These are phyloP conservation scores for Perilla frutescens DNA, from an alignment of 257 asterid genomes.

Conservation along the genomic window DNA sequence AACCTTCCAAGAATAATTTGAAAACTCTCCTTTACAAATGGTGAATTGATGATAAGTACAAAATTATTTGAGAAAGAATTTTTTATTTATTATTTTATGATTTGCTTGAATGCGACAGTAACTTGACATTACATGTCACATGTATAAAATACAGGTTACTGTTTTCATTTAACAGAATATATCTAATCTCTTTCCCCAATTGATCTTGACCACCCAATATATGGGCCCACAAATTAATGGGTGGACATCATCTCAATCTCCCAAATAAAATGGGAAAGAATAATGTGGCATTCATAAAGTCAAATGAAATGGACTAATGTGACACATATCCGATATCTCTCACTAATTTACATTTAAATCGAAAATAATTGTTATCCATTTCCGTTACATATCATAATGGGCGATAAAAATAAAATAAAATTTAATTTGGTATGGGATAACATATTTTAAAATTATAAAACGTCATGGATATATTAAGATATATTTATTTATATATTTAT, in stretches of 20 bases:
- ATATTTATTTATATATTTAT: background rate
- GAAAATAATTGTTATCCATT: background rate
- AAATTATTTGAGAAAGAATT: background rate
- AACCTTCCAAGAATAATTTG: too few species aligned
- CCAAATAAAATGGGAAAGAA: conserved; percentile 32
- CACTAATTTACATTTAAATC: conserved; percentile 2
- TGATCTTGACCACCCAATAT: conserved; percentile 34
- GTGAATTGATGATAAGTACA: too few species aligned
- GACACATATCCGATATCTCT: background rate
- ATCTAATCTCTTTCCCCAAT: background rate
- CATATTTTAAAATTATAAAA: too few species aligned
- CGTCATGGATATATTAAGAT: background rate
- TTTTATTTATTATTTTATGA: background rate
- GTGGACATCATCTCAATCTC: conserved; percentile 26
- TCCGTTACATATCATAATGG: background rate
- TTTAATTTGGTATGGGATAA: background rate
- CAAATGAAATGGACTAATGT: conserved; percentile 36
- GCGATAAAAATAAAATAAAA: background rate
- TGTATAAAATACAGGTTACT: background rate
- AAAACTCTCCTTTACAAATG: too few species aligned
- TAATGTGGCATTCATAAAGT: conserved; percentile 28
- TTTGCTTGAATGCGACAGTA: background rate
- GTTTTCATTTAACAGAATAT: conserved; percentile 33
- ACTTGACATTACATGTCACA: too few species aligned
- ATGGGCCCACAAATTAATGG: conserved; percentile 34